Evolutionary conservation across 139 green algal species (phyloP), one percentile per base, ranked within the genome.

Genomic region (Axilococcus clingmanii): DNA sequence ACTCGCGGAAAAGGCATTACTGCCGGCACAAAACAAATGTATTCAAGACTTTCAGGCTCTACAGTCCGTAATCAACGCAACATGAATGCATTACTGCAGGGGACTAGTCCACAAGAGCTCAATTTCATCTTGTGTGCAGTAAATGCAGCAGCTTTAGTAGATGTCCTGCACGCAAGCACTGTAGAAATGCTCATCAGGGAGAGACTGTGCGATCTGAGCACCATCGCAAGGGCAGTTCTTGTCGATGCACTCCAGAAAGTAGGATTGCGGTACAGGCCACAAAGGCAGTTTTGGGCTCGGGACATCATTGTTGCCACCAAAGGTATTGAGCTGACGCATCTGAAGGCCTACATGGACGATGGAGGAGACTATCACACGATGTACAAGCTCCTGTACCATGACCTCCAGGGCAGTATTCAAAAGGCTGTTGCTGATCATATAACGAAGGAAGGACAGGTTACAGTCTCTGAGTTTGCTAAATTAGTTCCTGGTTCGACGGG

Each of bases 191-290:
- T 79, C 3, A 55, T 43, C 1, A 17, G 43, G 15, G 40, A 51
- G 14, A 55, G 60, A 32, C 40, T 79, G 28, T 43, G 36, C 5
- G 53, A 66, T 34, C 46, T 79, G 15, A 51, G 54, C 22, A 72
- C 59, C 2, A 42, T 69, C 11, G 33, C 69, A 9, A 58, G 72
- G 57, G 34, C 74, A 19, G 69, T 63, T 7, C 25, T 81, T 38
- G 55, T 81, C 19, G 74, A 81, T 50, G 74, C 52, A 1, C 23
- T 81, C 28, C 70, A 79, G 37, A 81, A 81, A 57, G 27, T 81
- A 22, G 74, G 74, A 40, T 55, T 81, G 60, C 60, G 74, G 3
- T 57, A 74, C 44, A 54, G 74, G 3, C 57, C 53, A 17, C 43
- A 42, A 34, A 53, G 74, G 3, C 74, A 81, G 57, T 24, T 24